Base-by-base conservation (phyloP, 129 eudicot genomes). In the Deinandra increscens region DNA sequence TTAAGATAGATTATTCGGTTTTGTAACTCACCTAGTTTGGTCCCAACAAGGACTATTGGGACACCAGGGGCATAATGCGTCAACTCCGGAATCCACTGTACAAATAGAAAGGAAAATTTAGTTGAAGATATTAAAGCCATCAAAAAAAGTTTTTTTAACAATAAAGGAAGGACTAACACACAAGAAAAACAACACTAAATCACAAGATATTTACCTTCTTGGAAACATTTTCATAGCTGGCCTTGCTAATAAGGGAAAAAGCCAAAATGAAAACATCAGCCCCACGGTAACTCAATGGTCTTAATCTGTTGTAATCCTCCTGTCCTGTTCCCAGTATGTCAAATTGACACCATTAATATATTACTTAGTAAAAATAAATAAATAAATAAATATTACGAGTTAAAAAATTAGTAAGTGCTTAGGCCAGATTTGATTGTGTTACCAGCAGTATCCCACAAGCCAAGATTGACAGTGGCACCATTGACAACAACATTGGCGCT, bases 371-470 rank as follows among this genome's bases (percentile, higher is more conserved):
- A 64, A 33, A 61, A 72, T 3, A 70, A 38, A 3, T 26, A 14
- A 18, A 5, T n/a, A n/a, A n/a, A n/a, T n/a, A n/a, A 44, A 2
- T 8, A 51, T 2, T 10, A 46, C 26, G 15, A 11, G 22, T 62
- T 46, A 17, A 41, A 9, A 53, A 39, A 29, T 19, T 38, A 36
- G 42, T 78, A 42, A 59, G n/a, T 39, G 19, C 6, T 23, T 23
- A 53, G 9, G 23, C 54, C 45, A 54, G 33, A 58, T 46, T 59
- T 69, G 15, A 68, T 53, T 42, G 56, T 44, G 12, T 79, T 83
- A 93, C 98, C 98, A 73, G 98, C 98, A 89, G 97, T 93, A 81
- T 93, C 98, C 98, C 98, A 93, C 76, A 89, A 83, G 69, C 98
- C 98, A 39, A 93, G 83, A 69, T 93, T 93, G 60, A 93, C 98